A percentile compares a stretch with the other conserved stretches of the same genome.
phyloP scores from a whole-genome alignment of 108 stramenopile genomes.

The Cylindrotheca fusiformis region DNA sequence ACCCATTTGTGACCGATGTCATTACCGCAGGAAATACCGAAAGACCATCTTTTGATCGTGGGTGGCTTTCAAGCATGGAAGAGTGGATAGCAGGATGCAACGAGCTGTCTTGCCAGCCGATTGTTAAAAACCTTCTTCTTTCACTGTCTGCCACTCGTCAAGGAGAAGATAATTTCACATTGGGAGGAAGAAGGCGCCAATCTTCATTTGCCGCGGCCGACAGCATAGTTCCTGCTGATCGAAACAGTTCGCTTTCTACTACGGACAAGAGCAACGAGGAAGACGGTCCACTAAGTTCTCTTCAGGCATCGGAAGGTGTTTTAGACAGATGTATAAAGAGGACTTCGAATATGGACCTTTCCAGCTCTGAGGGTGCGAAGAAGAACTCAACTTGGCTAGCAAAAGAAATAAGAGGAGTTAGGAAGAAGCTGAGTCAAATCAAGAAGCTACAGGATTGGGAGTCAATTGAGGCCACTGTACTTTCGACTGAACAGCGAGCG shows the following conservation, averaged over 20 bases:
- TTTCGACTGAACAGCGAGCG: slow-evolving; percentile 40
- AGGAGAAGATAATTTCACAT: slow-evolving; percentile 5
- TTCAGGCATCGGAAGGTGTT: slow-evolving; percentile 1
- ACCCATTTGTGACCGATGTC: slow-evolving; percentile 52
- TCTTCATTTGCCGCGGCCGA: not conserved
- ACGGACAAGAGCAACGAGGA: not conserved
- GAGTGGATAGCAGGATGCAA: slow-evolving; percentile 29
- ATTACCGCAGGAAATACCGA: slow-evolving; percentile 21
- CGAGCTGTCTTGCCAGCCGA: slow-evolving; percentile 1
- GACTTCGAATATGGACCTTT: slow-evolving; percentile 36
- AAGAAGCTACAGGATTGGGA: slow-evolving; percentile 26
- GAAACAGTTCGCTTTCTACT: not conserved
- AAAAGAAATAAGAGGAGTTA: slow-evolving; percentile 46
- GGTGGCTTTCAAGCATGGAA: slow-evolving; percentile 21
- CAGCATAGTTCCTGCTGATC: not conserved
- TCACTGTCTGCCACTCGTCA: slow-evolving; percentile 3
- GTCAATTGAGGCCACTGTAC: not conserved
- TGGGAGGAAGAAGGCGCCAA: not conserved
- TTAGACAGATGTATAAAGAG: slow-evolving; percentile 23
- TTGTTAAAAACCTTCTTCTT: slow-evolving; percentile 1
- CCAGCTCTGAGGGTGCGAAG: slow-evolving; percentile 18
- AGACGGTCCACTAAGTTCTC: not conserved
- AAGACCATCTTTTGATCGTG: slow-evolving; percentile 17
- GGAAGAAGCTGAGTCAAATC: slow-evolving; percentile 49
- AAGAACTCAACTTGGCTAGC: slow-evolving; percentile 21